These are phyloP conservation scores for Blepharisma undulans DNA, from an alignment of 169 alveolate genomes.

Conservation along the genomic window DNA sequence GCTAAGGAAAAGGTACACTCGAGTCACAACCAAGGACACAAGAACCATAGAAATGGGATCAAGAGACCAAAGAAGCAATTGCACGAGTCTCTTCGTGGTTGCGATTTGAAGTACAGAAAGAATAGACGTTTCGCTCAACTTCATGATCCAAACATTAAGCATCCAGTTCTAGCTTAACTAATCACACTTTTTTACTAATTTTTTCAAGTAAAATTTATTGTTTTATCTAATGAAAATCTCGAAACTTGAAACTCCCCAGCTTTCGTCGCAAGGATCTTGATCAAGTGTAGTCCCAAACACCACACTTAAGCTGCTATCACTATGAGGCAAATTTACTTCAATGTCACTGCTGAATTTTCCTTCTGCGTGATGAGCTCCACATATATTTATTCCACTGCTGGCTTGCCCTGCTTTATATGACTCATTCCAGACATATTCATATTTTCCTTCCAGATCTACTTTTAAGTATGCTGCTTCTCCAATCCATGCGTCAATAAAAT, in stretches of 20 bases:
- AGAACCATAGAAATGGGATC: constrained; percentile 81
- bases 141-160: constrained; percentile 12
- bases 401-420: constrained; percentile 43
- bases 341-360: constrained; percentile 41
- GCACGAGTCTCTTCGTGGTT: constrained; percentile 63
- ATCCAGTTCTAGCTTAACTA: not conserved
- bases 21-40: constrained; percentile 75
- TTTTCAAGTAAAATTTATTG: not conserved
- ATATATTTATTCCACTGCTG: constrained; percentile 44
- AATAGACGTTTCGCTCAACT: constrained; percentile 64
- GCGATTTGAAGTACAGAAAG: constrained; percentile 69
- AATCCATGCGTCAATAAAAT: constrained; percentile 65
- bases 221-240: constrained; percentile 42
- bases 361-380: constrained; percentile 61
- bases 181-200: not conserved
- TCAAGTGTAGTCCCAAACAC: constrained; percentile 61
- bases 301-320: constrained; percentile 36
- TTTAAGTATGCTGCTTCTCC: constrained; percentile 68
- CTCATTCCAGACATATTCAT: constrained; percentile 56
- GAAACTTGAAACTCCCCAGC: constrained; percentile 59
- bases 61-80: constrained; percentile 72
- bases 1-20: constrained; percentile 81
- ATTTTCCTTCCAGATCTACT: constrained; percentile 30
- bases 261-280: constrained; percentile 58
- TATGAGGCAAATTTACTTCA: constrained; percentile 52